Evolutionary conservation across 345 rosid genomes (phyloP), one percentile per base, ranked within the genome.

Genomic region (Gynandropsis gynandra): DNA sequence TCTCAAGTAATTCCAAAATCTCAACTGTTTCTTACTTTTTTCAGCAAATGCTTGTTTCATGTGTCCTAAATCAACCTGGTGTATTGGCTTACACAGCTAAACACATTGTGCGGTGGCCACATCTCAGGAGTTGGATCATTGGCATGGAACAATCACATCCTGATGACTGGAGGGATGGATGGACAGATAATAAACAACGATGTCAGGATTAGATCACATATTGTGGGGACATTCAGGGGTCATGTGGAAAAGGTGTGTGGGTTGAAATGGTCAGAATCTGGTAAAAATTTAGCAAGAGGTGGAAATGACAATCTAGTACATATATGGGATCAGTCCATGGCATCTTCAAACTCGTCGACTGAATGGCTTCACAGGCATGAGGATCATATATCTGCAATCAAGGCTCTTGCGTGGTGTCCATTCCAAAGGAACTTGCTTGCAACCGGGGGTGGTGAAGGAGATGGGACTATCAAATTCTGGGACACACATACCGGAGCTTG

Each of bases 261-360:
- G n/a, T n/a, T n/a, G n/a, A n/a, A n/a, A n/a, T n/a, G n/a, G n/a
- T n/a, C n/a, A n/a, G n/a, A n/a, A n/a, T 68, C 71, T 19, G 68
- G 73, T n/a, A 31, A 56, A 9, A 47, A 72, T 29, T 56, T 72
- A 63, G 82, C 84, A 38, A 81, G 84, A 31, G 88, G 88, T 40
- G 82, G 88, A 27, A 71, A 76, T 8, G 82, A 76, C 7, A 64
- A 69, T 24, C 44, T 69, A 50, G 47, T 73, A 27, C 51, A 53
- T 9, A 34, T 73, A 52, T 73, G 74, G 77, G 74, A 73, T 29
- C 46, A 62, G 13, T 55, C 65, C 0, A 9, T 4, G 4, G n/a
- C n/a, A n/a, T n/a, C n/a, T n/a, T n/a, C n/a, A n/a, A n/a, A n/a
- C n/a, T n/a, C n/a, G n/a, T n/a, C n/a, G n/a, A 52, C 56, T 8